These are phyloP conservation scores for Ephemerocybe angulata DNA, from an alignment of 768 basidiomycete genomes.

Conservation along the genomic window DNA sequence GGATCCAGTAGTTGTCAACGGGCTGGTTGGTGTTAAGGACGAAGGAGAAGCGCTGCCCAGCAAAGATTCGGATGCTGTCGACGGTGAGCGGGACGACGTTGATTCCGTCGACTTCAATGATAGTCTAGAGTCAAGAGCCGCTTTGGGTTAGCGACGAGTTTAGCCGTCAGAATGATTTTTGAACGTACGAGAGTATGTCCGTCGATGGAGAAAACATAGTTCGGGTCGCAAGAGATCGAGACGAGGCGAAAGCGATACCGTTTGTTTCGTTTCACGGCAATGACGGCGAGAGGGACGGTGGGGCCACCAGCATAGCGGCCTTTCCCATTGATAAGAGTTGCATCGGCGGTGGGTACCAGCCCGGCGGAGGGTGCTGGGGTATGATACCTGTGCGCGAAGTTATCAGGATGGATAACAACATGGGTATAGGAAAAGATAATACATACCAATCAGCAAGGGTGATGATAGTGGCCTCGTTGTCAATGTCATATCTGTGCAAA, in stretches of 20 bases:
- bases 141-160: neutral
- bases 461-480: constrained; percentile 36
- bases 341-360: constrained; percentile 31
- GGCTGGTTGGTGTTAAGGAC: constrained; percentile 29
- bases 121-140: constrained; percentile 22
- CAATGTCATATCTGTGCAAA: neutral
- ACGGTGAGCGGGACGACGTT: constrained; percentile 25
- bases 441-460: constrained; percentile 47
- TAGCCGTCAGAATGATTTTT: constrained; percentile 7
- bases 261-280: constrained; percentile 31
- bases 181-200: constrained; percentile 33
- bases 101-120: constrained; percentile 34
- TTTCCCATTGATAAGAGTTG: constrained; percentile 42
- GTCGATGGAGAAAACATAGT: constrained; percentile 30
- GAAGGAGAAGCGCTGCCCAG: no score
- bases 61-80: constrained; percentile 28
- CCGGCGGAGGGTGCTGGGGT: constrained; percentile 18
- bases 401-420: neutral
- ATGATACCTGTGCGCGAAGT: constrained; percentile 1
- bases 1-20: constrained; percentile 32
- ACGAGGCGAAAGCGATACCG: constrained; percentile 50
- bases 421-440: neutral
- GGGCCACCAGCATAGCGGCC: constrained; percentile 35
- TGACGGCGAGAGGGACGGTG: constrained; percentile 29
- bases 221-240: constrained; percentile 38